Evolutionary conservation across 2,329 filamentous ascomycete genomes (phyloP).

Genomic region (Xylariaceae sp.): DNA sequence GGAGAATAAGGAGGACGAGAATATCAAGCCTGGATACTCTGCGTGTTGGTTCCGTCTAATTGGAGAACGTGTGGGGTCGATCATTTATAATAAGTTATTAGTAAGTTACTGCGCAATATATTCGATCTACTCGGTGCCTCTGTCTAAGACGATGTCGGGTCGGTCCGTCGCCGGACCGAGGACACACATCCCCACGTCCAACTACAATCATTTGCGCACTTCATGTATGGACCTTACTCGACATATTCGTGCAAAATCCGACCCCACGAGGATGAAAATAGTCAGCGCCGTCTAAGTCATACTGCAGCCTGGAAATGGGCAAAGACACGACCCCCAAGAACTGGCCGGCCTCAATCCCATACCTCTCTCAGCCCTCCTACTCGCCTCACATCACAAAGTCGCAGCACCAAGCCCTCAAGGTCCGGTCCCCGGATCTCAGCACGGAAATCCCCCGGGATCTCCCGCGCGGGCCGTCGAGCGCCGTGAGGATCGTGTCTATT

Average conservation of each 20-base stretch:
- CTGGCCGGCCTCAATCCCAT: slow-evolving; percentile 58
- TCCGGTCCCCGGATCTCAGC: slow-evolving; percentile 33
- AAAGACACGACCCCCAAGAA: slow-evolving; percentile 51
- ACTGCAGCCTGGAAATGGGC: slow-evolving; percentile 24
- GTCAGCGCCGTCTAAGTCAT: not conserved
- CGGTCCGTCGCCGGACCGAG: slow-evolving; percentile 5
- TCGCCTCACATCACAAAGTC: slow-evolving; percentile 47
- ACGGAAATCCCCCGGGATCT: slow-evolving; percentile 38
- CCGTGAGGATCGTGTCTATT: slow-evolving; percentile 60
- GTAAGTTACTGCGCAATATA: too few relatives aligned
- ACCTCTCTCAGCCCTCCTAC: slow-evolving; percentile 54
- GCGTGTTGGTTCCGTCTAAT: too few relatives aligned
- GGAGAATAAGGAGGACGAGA: too few relatives aligned
- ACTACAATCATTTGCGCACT: not conserved
- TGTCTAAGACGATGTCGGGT: not conserved
- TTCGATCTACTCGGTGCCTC: too few relatives aligned
- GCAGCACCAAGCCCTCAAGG: slow-evolving; percentile 46
- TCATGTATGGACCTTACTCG: not conserved
- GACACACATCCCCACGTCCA: not conserved
- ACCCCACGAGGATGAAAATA: not conserved
- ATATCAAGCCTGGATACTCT: too few relatives aligned
- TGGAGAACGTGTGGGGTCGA: too few relatives aligned
- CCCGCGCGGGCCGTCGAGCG: slow-evolving; percentile 48
- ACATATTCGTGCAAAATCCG: not conserved
- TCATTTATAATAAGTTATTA: too few relatives aligned